A percentile compares a stretch with the other conserved stretches of the same genome.
These are phyloP conservation scores for Kentomonas sorsogonicus DNA, from an alignment of 208 protist genomes.

Conservation along the genomic window DNA sequence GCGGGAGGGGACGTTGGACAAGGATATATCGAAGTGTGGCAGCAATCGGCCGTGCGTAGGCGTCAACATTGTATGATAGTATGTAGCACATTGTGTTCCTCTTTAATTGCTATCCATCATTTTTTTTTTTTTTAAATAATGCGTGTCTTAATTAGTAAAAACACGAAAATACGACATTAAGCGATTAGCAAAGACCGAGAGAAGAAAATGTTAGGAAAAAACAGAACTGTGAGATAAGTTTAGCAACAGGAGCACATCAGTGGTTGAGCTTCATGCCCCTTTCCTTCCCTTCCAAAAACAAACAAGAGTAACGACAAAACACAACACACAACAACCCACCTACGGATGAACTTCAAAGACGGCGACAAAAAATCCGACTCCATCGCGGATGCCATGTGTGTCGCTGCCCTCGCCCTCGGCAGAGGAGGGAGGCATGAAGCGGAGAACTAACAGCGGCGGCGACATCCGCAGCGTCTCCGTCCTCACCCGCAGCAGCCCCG, in stretches of 20 bases:
- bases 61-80: too few relatives aligned
- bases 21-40: too few relatives aligned
- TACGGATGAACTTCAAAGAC: slow-evolving; percentile 32
- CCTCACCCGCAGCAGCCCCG: neutral
- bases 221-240: neutral
- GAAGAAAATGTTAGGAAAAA: neutral
- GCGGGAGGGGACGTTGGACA: too few relatives aligned
- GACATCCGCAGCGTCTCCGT: neutral
- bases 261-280: neutral
- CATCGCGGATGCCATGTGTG: slow-evolving; percentile 18
- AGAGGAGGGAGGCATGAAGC: slow-evolving; percentile 36
- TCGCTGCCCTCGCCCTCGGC: neutral
- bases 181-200: neutral
- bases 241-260: neutral
- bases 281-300: neutral
- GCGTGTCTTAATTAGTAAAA: neutral
- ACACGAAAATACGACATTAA: neutral
- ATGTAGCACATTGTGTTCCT: too few relatives aligned
- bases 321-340: slow-evolving; percentile 2
- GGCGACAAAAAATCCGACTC: slow-evolving; percentile 63
- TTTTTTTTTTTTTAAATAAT: too few relatives aligned
- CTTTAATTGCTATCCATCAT: too few relatives aligned
- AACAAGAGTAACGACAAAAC: neutral
- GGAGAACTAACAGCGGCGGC: slow-evolving; percentile 34
- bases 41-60: too few relatives aligned